Base-by-base conservation (phyloP, 2,329 filamentous ascomycete species). In the Eutypa lata region DNA sequence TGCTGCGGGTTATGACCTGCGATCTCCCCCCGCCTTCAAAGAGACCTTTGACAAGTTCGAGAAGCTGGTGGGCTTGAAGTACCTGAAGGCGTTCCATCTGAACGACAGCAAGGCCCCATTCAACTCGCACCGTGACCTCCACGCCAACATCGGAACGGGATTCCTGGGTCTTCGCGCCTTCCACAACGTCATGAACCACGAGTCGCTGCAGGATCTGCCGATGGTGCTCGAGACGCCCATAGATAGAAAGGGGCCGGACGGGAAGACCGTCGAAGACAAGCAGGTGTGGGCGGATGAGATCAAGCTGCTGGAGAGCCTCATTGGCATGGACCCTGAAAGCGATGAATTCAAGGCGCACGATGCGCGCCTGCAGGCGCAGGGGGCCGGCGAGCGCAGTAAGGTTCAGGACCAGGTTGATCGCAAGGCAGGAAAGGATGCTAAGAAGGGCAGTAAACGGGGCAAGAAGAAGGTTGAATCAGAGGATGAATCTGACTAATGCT, bases 161-260 rank as follows among this genome's bases (percentile, higher is more conserved):
- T 99, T 95, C 67, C 79, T 99, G 0, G 94, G 94, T 1, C 79
- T 99, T 16, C 83, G 89, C 21, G 89, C 92, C 2, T 99, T 99
- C 71, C 90, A 96, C 73, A 90, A 87, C 66, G 75, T 99, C 54
- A 87, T 97, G 78, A 97, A 97, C 69, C 85, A 91, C 64, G 76
- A 80, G 24, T 77, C 83, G 1, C 88, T 97, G 54, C 82, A 88
- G 60, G 84, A 84, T 24, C 72, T 97, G 63, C 94, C 94, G 3
- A 91, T 99, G 84, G 86, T 99, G 2, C 81, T 99, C 7, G 94
- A 99, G 76, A 99, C 94, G n/a, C 94, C 94, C 6, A 93, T 94
- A 57, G 90, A 95, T 56, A 79, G 80, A 37, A 82, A 83, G 45
- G 85, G 82, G 18, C 73, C 78, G 47, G 78, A 86, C 58, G 88